Conservation (phyloP, 2,329 filamentous ascomycete species). For the Cordyceps fumosorosea region DNA sequence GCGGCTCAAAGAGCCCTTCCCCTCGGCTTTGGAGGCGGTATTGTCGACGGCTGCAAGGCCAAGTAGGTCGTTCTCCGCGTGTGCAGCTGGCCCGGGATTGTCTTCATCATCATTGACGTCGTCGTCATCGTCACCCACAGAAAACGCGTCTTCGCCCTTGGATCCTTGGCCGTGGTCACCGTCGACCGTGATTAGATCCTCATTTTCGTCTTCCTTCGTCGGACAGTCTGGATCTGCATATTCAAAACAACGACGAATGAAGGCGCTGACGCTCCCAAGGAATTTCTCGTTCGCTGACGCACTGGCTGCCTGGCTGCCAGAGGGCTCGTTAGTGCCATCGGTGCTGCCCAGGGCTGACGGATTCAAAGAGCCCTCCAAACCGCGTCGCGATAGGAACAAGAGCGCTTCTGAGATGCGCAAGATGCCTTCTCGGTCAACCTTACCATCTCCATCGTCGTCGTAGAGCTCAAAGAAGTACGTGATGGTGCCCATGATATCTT, state of each 20-base stretch:
- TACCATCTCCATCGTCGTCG: constrained; percentile 85
- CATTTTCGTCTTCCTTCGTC: constrained; percentile 44
- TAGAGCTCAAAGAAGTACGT: constrained; percentile 98
- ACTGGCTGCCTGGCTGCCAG: constrained; percentile 37
- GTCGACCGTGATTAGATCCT: constrained; percentile 16
- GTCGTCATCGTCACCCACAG: constrained; percentile 68
- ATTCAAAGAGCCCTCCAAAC: constrained; percentile 68
- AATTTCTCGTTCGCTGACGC: constrained; percentile 77
- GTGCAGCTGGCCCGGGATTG: constrained; percentile 28
- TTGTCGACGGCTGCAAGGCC: constrained; percentile 17
- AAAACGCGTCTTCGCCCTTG: constrained; percentile 48
- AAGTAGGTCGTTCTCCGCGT: neutral
- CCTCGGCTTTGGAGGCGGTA: constrained; percentile 34
- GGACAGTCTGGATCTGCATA: constrained; percentile 91
- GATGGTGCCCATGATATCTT: constrained; percentile 96
- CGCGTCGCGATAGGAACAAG: constrained; percentile 83
- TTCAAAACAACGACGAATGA: constrained; percentile 94
- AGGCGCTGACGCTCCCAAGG: constrained; percentile 85
- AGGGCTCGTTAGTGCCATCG: constrained; percentile 44
- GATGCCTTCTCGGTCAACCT: constrained; percentile 91
- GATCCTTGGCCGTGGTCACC: constrained; percentile 27
- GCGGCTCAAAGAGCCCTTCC: constrained; percentile 19
- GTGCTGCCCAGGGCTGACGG: constrained; percentile 27
- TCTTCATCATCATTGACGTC: constrained; percentile 42
- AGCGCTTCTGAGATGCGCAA: constrained; percentile 89